A percentile compares a stretch with the other conserved stretches of the same genome.
These are phyloP conservation scores for Picochlorum sp. DNA, from an alignment of 139 green algal species.

Conservation along the genomic window DNA sequence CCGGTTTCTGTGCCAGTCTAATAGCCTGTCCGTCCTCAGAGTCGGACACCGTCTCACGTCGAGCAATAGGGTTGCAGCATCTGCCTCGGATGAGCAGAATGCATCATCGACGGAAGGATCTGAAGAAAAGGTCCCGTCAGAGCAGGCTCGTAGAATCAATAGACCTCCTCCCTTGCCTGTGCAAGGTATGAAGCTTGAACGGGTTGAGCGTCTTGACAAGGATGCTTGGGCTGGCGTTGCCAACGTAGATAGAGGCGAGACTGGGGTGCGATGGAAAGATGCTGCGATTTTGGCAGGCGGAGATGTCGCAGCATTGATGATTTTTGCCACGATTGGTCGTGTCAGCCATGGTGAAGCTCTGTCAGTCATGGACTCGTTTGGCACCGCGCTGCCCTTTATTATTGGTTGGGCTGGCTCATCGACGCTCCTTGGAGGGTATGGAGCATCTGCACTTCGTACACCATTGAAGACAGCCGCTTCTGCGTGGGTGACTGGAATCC, in stretches of 20 bases:
- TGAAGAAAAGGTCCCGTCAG: neutral
- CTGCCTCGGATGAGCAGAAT: too few species aligned
- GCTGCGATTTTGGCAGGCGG: conserved; percentile 45
- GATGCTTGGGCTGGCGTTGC: conserved; percentile 14
- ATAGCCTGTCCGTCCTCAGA: too few species aligned
- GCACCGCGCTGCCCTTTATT: conserved; percentile 65
- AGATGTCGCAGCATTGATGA: conserved; percentile 51
- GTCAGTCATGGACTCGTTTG: conserved; percentile 22
- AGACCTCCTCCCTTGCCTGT: neutral
- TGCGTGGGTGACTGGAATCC: conserved; percentile 53
- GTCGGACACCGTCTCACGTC: too few species aligned
- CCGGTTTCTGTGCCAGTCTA: too few species aligned
- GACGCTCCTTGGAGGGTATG: conserved; percentile 42
- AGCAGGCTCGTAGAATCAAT: neutral
- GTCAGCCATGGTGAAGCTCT: conserved; percentile 51
- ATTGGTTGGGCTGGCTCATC: conserved; percentile 56
- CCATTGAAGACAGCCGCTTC: conserved; percentile 43
- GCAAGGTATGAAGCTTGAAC: conserved; percentile 4
- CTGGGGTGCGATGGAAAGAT: neutral
- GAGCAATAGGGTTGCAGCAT: too few species aligned
- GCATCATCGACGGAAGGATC: neutral
- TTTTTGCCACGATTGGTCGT: conserved; percentile 63
- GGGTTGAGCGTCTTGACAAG: conserved; percentile 4
- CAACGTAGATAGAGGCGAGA: conserved; percentile 14
- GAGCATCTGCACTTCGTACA: conserved; percentile 32